Conservation (phyloP, 2,329 filamentous ascomycete genomes). For the Sporothrix protearum region DNA sequence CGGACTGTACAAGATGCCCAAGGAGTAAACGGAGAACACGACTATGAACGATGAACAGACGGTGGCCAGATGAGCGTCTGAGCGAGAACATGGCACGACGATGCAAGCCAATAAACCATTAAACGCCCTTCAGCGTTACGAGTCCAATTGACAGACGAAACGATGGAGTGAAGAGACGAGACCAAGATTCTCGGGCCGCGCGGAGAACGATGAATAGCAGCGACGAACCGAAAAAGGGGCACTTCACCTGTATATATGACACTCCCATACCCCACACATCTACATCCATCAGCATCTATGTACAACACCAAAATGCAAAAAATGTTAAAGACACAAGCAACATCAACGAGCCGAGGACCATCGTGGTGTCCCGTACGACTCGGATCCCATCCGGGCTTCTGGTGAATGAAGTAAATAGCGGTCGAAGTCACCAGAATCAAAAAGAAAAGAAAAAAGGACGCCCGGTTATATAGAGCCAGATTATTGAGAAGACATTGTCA, state of each 20-base stretch:
- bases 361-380: too few species aligned
- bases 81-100: neutral
- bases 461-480: too few species aligned
- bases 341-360: too few species aligned
- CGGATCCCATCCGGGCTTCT: too few species aligned
- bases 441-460: too few species aligned
- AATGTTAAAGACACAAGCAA: too few species aligned
- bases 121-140: neutral
- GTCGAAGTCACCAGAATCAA: too few species aligned
- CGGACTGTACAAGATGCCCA: neutral
- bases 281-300: slow-evolving; percentile 13
- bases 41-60: neutral
- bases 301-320: slow-evolving; percentile 15
- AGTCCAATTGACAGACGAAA: neutral
- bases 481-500: too few species aligned
- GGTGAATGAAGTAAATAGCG: too few species aligned
- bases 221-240: neutral
- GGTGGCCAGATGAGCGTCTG: neutral
- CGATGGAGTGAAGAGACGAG: neutral
- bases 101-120: neutral
- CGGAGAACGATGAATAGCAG: neutral
- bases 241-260: slow-evolving; percentile 20
- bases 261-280: slow-evolving; percentile 13
- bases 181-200: neutral
- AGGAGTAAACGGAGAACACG: neutral